Percentiles rank a stretch among this genome's conserved stretches.
These are phyloP conservation scores for Elasticomyces elasticus DNA, from an alignment of 495 filamentous ascomycete species.

Conservation along the genomic window DNA sequence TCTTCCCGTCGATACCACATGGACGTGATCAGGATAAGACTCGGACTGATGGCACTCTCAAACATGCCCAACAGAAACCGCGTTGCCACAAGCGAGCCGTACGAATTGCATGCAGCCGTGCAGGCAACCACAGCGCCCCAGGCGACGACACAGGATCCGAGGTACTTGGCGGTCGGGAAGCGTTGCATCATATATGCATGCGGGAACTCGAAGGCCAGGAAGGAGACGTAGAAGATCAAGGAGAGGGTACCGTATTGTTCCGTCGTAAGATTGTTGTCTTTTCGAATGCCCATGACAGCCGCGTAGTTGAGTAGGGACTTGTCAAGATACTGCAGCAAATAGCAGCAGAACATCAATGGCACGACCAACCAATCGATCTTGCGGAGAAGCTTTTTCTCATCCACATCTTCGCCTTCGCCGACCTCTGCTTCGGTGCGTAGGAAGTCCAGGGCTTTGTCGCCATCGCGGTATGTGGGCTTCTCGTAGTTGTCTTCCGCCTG, in stretches of 20 bases:
- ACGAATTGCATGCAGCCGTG: slow-evolving; percentile 46
- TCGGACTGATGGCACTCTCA: slow-evolving; percentile 57
- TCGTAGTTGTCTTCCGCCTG: too few relatives aligned
- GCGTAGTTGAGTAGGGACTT: slow-evolving; percentile 23
- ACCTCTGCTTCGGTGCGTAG: too few relatives aligned
- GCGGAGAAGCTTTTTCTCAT: too few relatives aligned
- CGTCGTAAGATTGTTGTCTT: slow-evolving; percentile 10
- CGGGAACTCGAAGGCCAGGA: slow-evolving; percentile 16
- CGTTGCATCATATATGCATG: slow-evolving; percentile 13
- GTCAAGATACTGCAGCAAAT: slow-evolving; percentile 24
- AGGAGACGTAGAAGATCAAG: slow-evolving; percentile 17
- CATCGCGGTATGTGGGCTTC: too few relatives aligned
- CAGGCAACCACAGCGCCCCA: slow-evolving; percentile 46
- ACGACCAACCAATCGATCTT: too few relatives aligned
- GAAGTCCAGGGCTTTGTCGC: too few relatives aligned
- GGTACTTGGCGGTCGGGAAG: slow-evolving; percentile 20
- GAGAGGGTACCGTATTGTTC: slow-evolving; percentile 7
- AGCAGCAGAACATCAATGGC: slow-evolving; percentile 22
- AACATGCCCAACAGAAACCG: slow-evolving; percentile 55
- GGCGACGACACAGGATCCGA: slow-evolving; percentile 21
- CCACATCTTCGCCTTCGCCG: too few relatives aligned
- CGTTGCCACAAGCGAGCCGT: slow-evolving; percentile 35
- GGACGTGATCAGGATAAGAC: slow-evolving; percentile 44
- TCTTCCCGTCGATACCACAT: slow-evolving; percentile 56
- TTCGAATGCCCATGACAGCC: slow-evolving; percentile 14